Base-by-base conservation (phyloP, 23 red algal genomes). In the Chondrus crispus region DNA sequence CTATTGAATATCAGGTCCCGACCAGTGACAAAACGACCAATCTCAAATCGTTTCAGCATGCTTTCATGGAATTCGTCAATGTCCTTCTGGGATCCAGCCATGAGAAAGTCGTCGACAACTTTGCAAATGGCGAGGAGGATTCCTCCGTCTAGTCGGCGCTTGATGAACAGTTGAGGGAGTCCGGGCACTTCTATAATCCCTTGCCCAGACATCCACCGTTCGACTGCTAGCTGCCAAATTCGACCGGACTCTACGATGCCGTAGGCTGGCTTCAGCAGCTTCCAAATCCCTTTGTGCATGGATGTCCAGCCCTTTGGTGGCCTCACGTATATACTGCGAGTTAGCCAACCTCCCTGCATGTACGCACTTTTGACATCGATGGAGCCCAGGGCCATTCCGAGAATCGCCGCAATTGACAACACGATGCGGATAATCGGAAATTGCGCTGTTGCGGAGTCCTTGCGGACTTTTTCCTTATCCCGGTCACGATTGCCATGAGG, bases 91-190 rank as follows among this genome's bases (percentile, higher is more conserved):
- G 51, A 12, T 26, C 46, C 49, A 22, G 55, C 79, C 30, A 83
- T 62, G 32, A 83, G 55, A 18, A 83, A 32, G 49, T 83, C 79
- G n/a, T 83, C 79, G 4, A 83, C 79, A 5, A 83, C 79, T 35
- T 83, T 83, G 3, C 50, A 47, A 40, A 83, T 3, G 2, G 12
- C 49, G 5, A 83, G 36, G 12, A 2, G 3, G 24, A 83, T 64
- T 2, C 2, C 22, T 10, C 55, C 30, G 19, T 62, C n/a, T 2
- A 30, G 18, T 12, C 40, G 24, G 3, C 55, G 48, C 33, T 50
- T 2, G 2, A 62, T 29, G 55, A 83, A 62, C 2, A 83, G 79
- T 36, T 83, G 79, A 12, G 49, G 79, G 2, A 83, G 79, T 4
- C 55, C 79, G 3, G 20, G 79, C 11, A 83, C 50, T 2, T 4